Evolutionary conservation across 2,329 filamentous ascomycete species (phyloP), one percentile per base, ranked within the genome.

Genomic region (Diaporthe sp.): DNA sequence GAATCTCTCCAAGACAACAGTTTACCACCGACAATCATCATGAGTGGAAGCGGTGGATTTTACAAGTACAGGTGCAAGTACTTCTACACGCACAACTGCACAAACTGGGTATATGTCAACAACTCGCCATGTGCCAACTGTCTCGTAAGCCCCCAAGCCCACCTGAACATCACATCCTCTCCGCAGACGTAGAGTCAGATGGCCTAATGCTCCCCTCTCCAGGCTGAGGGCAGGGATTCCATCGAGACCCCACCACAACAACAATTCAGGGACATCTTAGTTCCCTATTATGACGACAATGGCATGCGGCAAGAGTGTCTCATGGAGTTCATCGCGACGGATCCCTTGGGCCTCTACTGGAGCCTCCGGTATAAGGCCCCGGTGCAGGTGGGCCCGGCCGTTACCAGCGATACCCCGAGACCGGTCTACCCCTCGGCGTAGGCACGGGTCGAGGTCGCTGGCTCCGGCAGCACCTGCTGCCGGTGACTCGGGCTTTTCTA

Each of bases 1-100:
- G 3, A 10, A 15, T 25, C 19, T 35, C 37, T 44, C 25, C n/a
- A 7, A 2, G 1, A 22, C 17, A 35, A 8, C 37, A 3, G n/a
- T 65, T 1, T 25, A 37, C 44, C 35, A 25, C 32, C 61, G 32
- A 19, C 39, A 50, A 55, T 30, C 79, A 80, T 17, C 71, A 85
- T 85, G 84, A 84, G 82, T 68, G 81, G 83, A 59, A 82, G 83
- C 79, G 84, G 84, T 66, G 84, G 85, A 56, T 86, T 82, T 74
- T 87, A 87, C 79, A 87, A 85, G 81, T 88, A 86, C 80, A 83
- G 85, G 51, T 88, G 87, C 84, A 88, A 87, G 79, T 86, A 88
- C 81, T 88, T 86, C 76, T 83, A 84, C 75, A 84, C 84, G 17
- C 81, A 87, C 78, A 83, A 88, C 78, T 88, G 86, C 79, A 81